Evolutionary conservation across 1,139 yeast genomes (phyloP), one percentile per base, ranked within the genome.

Genomic region (Hansenula anomala): DNA sequence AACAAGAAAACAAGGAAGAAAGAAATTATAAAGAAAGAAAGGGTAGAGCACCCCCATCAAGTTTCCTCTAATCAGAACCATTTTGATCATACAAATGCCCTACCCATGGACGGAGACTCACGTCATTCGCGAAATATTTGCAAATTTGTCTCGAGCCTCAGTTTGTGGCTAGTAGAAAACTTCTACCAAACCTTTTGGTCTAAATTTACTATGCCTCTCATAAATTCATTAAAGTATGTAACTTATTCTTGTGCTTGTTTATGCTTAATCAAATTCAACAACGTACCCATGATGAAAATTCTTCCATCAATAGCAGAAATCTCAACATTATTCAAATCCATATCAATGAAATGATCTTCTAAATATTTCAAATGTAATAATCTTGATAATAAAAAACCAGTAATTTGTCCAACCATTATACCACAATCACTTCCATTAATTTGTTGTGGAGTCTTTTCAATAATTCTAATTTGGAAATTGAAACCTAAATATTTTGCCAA

Each of bases 351-450:
- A n/a, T 54, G 49, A 17, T 52, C 47, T 14, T 54, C 49, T 19
- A 51, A 28, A 17, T 42, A 26, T 12, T 45, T 45, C 42, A 31
- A 54, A 51, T 31, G 44, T n/a, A 70, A 40, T 19, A 73, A 42
- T 31, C 75, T 56, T 8, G 65, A 54, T 16, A 73, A 42, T 25
- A 74, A 49, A 17, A 64, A 49, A 0, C 71, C 65, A 0, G 77
- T 66, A 17, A 72, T 58, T 36, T 72, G 73, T 44, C 83, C 71
- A 6, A 49, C 49, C 49, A 53, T 45, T 10, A 53, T 80, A 0
- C 95, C 95, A 60, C 95, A 85, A 54, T 86, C 95, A 37, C 72
- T 76, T 0, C 87, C 85, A 54, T 85, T 84, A 30, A 66, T 66
- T 58, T 86, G 95, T 51, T 83, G 94, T 0, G 94, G 95, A 0